Conservation (phyloP, 768 basidiomycete species). For the Exsudoporus frostii region DNA sequence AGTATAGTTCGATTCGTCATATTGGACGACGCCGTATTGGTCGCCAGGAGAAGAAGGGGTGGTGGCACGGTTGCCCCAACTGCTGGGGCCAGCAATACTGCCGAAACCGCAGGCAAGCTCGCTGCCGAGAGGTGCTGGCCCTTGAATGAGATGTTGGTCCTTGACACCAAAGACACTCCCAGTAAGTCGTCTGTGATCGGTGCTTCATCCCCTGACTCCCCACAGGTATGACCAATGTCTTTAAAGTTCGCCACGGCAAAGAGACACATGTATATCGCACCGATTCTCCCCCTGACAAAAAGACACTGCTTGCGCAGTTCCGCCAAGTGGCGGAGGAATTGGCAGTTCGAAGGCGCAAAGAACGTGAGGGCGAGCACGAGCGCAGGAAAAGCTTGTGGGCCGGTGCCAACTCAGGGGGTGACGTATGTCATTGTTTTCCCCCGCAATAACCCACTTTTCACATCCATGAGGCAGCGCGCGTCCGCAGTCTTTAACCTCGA, state of each 20-base stretch:
- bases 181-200: slow-evolving; percentile 47
- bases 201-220: slow-evolving; percentile 1
- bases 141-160: slow-evolving; percentile 88
- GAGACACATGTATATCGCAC: slow-evolving; percentile 94
- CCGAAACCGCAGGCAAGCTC: slow-evolving; percentile 65
- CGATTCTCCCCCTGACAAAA: slow-evolving; percentile 80
- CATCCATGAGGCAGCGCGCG: slow-evolving; percentile 24
- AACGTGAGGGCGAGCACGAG: slow-evolving; percentile 91
- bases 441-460: neutral
- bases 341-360: slow-evolving; percentile 82
- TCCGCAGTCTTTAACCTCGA: slow-evolving; percentile 35
- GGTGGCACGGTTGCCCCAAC: slow-evolving; percentile 41
- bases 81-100: slow-evolving; percentile 56
- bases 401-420: slow-evolving; percentile 39
- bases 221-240: slow-evolving; percentile 86
- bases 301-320: slow-evolving; percentile 77
- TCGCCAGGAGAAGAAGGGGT: slow-evolving; percentile 73
- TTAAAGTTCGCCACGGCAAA: slow-evolving; percentile 91
- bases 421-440: slow-evolving; percentile 31
- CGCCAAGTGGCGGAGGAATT: slow-evolving; percentile 92
- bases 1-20: slow-evolving; percentile 87
- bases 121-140: slow-evolving; percentile 95
- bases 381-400: slow-evolving; percentile 76
- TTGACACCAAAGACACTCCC: slow-evolving; percentile 94
- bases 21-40: slow-evolving; percentile 86